Conservation (phyloP, 2,329 filamentous ascomycete genomes). For the Aspergillus intermedius region DNA sequence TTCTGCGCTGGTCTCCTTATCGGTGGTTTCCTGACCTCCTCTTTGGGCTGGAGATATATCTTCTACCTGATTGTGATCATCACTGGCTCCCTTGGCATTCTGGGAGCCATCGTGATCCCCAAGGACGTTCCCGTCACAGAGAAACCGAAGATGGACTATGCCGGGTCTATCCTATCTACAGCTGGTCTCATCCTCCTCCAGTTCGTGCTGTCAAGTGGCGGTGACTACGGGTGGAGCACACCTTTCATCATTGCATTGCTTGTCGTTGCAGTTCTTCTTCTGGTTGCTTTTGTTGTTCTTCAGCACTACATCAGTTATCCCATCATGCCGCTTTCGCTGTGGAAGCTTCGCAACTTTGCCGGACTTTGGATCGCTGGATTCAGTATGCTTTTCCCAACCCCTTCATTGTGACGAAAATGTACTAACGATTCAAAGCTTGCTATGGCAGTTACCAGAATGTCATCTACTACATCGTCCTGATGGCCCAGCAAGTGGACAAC, state of each 20-base stretch:
- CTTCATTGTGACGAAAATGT: rapidly evolving
- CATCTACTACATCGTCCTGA: constrained; percentile 38
- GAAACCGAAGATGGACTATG: constrained; percentile 36
- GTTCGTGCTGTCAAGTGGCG: constrained; percentile 41
- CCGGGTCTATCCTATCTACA: constrained; percentile 38
- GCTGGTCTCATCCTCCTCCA: constrained; percentile 39
- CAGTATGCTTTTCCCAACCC: constrained; percentile 13
- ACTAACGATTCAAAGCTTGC: constrained; percentile 24
- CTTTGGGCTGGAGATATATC: constrained; percentile 35
- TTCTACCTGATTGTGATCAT: constrained; percentile 32
- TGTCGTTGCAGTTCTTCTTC: constrained; percentile 31
- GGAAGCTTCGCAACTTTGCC: constrained; percentile 43
- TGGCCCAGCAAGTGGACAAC: constrained; percentile 35
- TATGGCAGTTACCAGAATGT: constrained; percentile 40
- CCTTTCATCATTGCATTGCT: constrained; percentile 41
- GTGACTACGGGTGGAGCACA: constrained; percentile 43
- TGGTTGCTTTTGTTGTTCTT: constrained; percentile 33
- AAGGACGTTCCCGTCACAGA: constrained; percentile 29
- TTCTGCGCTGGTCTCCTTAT: constrained; percentile 37
- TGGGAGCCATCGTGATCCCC: constrained; percentile 34
- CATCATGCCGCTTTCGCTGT: constrained; percentile 42
- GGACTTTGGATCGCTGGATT: constrained; percentile 42
- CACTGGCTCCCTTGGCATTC: constrained; percentile 22
- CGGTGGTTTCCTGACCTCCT: constrained; percentile 34
- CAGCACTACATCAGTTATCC: constrained; percentile 42